phyloP scores from a whole-genome alignment of 345 rosid genomes.

The Heritiera littoralis region DNA sequence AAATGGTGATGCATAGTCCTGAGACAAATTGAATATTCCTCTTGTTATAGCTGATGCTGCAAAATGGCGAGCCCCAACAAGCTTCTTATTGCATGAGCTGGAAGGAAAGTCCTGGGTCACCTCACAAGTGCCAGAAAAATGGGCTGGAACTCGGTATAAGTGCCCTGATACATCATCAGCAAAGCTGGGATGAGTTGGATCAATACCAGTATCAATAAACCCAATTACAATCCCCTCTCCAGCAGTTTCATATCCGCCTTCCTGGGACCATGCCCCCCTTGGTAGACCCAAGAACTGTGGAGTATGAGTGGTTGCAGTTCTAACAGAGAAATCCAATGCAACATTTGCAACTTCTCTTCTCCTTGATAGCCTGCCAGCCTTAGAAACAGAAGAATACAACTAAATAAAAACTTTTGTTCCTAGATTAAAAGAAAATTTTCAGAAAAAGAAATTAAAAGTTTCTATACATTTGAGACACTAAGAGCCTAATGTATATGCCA shows the following conservation, averaged over 20 bases:
- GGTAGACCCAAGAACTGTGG: slow-evolving; percentile 96
- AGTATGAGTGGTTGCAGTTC: slow-evolving; percentile 91
- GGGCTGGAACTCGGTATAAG: slow-evolving; percentile 74
- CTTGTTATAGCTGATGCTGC: slow-evolving; percentile 96
- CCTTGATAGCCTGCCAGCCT: slow-evolving; percentile 74
- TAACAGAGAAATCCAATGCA: slow-evolving; percentile 79
- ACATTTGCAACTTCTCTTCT: slow-evolving; percentile 81
- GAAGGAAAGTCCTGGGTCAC: slow-evolving; percentile 96
- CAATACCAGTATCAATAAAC: slow-evolving; percentile 90
- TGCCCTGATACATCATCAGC: slow-evolving; percentile 55
- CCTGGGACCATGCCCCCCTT: slow-evolving; percentile 77
- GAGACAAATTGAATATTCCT: slow-evolving; percentile 83
- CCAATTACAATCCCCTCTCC: slow-evolving; percentile 95
- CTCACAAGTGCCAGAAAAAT: slow-evolving; percentile 89
- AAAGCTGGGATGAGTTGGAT: slow-evolving; percentile 91
- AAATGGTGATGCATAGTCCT: slow-evolving; percentile 91
- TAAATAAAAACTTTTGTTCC: slow-evolving; percentile 4
- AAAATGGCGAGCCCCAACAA: slow-evolving; percentile 91
- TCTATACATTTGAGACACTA: neutral
- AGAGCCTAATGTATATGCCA: neutral
- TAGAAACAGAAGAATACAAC: slow-evolving; percentile 23
- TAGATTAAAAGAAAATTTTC: slow-evolving; percentile 2
- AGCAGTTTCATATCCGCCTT: slow-evolving; percentile 80
- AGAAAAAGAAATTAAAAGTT: neutral
- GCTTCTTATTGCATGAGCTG: slow-evolving; percentile 94